Base-by-base conservation (phyloP, 495 filamentous ascomycete species). In the Annulohypoxylon moriforme region DNA sequence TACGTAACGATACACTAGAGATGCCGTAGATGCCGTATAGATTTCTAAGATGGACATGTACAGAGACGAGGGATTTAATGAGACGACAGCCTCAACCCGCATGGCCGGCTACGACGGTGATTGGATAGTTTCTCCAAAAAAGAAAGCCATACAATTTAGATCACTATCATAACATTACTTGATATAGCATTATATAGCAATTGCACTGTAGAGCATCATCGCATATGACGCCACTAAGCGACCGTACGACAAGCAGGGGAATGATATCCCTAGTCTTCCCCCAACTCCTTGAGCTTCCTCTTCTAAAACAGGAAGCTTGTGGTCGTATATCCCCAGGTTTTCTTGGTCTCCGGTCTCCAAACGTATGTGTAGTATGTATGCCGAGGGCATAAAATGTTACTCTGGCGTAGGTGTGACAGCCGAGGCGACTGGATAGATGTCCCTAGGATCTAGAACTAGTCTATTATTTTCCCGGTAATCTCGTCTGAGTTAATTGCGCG, bases 381-480 rank as follows among this genome's bases (percentile, higher is more conserved):
- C 40, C 44, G 49, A 57, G 18, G 44, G 62, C 49, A 65, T 44
- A 22, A 56, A 55, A 73, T 73, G 62, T 34, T 16, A 73, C 71
- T 53, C 57, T 63, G 34, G 25, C 20, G 44, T 69, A 18, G 34
- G 60, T 56, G 70, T 73, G 71, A 66, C 66, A 58, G 40, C 66
- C 57, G 58, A 62, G 58, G 58, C 61, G 66, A 73, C 55, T 73
- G 66, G 62, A 67, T 46, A 69, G 71, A 60, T 68, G 14, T 46
- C 46, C 36, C 59, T 53, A 60, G 53, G 55, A 73, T 73, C 66
- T 73, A 69, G 71, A 69, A 57, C 58, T 66, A 59, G 33, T 56
- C 71, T n/a, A 63, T 69, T 46, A 69, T 69, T 73, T 73, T 57
- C 66, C 71, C 66, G 66, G 66, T 68, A 69, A 67, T 38, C 71